A percentile compares a stretch with the other conserved stretches of the same genome.
Evolutionary conservation across 495 filamentous ascomycete species (phyloP).

Genomic region (Penicillium steckii): DNA sequence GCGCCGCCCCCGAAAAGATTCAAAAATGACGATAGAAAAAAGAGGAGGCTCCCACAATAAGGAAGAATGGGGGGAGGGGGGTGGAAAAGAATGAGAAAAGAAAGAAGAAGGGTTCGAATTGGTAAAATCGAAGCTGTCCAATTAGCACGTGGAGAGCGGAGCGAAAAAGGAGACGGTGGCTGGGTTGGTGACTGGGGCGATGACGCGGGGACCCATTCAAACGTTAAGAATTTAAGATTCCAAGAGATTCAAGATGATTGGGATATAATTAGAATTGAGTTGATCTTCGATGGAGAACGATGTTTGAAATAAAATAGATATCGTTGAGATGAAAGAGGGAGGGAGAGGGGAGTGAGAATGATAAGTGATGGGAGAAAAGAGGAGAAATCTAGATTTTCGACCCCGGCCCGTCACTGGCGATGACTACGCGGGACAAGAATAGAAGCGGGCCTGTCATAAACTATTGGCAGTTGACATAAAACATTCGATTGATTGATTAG

Average conservation of each 20-base stretch:
- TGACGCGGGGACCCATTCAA: conserved; percentile 18
- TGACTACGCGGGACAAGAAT: conserved; percentile 12
- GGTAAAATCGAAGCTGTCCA: neutral
- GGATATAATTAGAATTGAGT: neutral
- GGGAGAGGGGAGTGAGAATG: neutral
- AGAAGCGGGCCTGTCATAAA: conserved; percentile 6
- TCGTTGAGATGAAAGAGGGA: too few species aligned
- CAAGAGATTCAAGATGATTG: neutral
- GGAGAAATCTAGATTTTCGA: neutral
- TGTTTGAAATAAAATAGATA: too few species aligned
- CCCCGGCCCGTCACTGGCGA: neutral
- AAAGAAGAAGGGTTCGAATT: conserved; percentile 1
- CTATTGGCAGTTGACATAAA: neutral
- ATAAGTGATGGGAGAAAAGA: neutral
- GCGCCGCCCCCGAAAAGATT: neutral
- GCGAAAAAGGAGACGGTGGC: conserved; percentile 16
- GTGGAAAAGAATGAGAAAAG: conserved; percentile 9
- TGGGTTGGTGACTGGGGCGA: conserved; percentile 5
- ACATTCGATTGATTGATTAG: too few species aligned
- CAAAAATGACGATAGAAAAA: neutral
- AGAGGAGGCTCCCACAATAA: neutral
- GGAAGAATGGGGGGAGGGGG: neutral
- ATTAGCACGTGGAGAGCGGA: conserved; percentile 25
- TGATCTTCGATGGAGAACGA: too few species aligned
- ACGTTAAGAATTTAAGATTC: neutral